phyloP scores from a whole-genome alignment of 2,329 filamentous ascomycete genomes.

The Aspergillus spinulosporus region DNA sequence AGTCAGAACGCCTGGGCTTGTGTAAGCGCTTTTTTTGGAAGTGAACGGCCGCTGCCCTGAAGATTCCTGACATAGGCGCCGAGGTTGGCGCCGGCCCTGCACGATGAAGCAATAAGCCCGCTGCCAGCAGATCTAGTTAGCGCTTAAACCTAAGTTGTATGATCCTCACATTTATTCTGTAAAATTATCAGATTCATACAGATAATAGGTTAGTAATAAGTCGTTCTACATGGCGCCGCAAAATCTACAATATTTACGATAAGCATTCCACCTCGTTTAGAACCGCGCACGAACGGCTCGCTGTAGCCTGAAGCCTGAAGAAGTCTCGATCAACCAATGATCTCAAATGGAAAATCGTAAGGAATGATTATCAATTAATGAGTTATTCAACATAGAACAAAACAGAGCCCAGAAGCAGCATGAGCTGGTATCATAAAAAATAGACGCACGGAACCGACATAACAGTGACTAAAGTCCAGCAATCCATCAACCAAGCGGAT shows the following conservation, averaged over 20 bases:
- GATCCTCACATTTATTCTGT: neutral
- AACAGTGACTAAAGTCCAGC: slow-evolving; percentile 18
- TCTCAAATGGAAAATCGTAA: too few relatives aligned
- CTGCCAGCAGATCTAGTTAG: slow-evolving; percentile 22
- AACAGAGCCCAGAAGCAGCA: slow-evolving; percentile 33
- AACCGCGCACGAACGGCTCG: neutral
- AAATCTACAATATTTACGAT: too few relatives aligned
- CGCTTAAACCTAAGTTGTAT: slow-evolving; percentile 1
- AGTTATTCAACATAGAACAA: slow-evolving; percentile 28
- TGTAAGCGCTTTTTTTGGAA: slow-evolving; percentile 19
- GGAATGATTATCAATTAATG: slow-evolving; percentile 28
- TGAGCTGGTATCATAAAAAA: slow-evolving; percentile 43
- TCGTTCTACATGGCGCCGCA: too few relatives aligned
- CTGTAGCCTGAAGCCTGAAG: neutral
- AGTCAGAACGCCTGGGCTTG: neutral
- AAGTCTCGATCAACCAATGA: too few relatives aligned
- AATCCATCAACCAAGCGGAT: slow-evolving; percentile 17
- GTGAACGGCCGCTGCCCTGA: slow-evolving; percentile 4
- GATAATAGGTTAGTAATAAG: too few relatives aligned
- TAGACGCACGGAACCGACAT: slow-evolving; percentile 26
- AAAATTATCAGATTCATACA: too few relatives aligned
- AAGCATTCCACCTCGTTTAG: too few relatives aligned
- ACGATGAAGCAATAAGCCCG: slow-evolving; percentile 15
- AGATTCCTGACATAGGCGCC: slow-evolving; percentile 24
- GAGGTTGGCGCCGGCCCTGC: slow-evolving; percentile 25